Percentiles rank a stretch among this genome's conserved stretches.
Conservation (phyloP, 2,329 filamentous ascomycete species). For the Huntiella savannae region DNA sequence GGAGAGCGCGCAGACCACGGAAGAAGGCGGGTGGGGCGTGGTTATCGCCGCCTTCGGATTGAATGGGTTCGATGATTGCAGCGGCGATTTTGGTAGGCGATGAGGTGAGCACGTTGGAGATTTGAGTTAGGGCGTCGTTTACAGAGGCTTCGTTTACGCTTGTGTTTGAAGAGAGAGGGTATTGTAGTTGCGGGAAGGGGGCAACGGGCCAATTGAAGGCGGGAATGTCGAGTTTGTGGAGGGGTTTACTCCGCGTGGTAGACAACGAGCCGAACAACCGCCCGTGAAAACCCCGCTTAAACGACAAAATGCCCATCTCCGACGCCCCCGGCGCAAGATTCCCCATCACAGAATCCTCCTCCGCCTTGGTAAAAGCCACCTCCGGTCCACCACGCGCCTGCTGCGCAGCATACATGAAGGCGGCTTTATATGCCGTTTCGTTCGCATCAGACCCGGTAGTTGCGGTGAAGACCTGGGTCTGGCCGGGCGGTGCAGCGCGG, state of each 20-base stretch:
- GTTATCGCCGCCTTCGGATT: conserved; percentile 71
- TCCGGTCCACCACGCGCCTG: conserved; percentile 50
- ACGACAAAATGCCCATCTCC: conserved; percentile 58
- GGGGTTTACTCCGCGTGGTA: conserved; percentile 63
- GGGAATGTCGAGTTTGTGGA: conserved; percentile 78
- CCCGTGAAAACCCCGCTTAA: conserved; percentile 62
- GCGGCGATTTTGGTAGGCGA: conserved; percentile 52
- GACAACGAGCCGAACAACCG: conserved; percentile 61
- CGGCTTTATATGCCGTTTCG: conserved; percentile 70
- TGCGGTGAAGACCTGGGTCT: conserved; percentile 65
- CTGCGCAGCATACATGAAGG: conserved; percentile 64
- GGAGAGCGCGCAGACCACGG: conserved; percentile 52
- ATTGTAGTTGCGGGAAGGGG: conserved; percentile 59
- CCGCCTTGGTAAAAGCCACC: conserved; percentile 51
- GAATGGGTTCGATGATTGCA: conserved; percentile 60
- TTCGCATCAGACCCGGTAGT: conserved; percentile 68
- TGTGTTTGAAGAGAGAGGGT: conserved; percentile 51
- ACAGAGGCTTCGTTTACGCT: conserved; percentile 55
- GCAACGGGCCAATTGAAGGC: conserved; percentile 75
- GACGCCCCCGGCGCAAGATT: conserved; percentile 58
- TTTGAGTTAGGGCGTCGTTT: conserved; percentile 51
- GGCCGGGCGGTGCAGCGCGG: conserved; percentile 51
- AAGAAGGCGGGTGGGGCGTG: conserved; percentile 66
- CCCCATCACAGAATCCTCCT: conserved; percentile 47
- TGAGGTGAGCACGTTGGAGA: conserved; percentile 50